Evolutionary conservation across 1,284 basidiomycete species (phyloP).

Genomic region (Grifola frondosa): DNA sequence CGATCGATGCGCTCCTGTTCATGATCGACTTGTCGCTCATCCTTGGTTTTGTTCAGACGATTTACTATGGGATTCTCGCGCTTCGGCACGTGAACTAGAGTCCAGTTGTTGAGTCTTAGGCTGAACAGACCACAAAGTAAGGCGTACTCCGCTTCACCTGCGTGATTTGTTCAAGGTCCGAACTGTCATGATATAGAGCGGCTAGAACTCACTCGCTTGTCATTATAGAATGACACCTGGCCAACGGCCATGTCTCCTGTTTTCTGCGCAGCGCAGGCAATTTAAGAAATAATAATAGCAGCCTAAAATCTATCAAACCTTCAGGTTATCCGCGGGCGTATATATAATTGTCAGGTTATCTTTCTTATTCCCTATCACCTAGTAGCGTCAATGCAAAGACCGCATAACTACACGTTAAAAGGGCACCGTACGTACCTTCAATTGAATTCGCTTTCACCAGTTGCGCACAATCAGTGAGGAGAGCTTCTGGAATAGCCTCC

Average conservation of each 20-base stretch:
- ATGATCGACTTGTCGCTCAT: conserved; percentile 84
- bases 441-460: conserved; percentile 98
- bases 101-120: too few species aligned
- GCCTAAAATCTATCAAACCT: conserved; percentile 47
- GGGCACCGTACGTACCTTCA: conserved; percentile 63
- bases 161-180: not conserved
- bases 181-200: not conserved
- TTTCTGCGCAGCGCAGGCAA: conserved; percentile 56
- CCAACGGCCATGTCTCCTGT: conserved; percentile 96
- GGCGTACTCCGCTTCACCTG: conserved; percentile 75
- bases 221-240: conserved; percentile 91
- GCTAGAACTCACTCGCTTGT: conserved; percentile 64
- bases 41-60: conserved; percentile 92
- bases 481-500: conserved; percentile 81
- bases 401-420: not conserved
- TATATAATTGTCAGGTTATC: conserved; percentile 94
- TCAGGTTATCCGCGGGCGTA: conserved; percentile 87
- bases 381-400: conserved; percentile 4
- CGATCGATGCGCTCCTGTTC: conserved; percentile 86
- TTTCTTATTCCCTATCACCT: conserved; percentile 85
- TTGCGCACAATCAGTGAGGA: conserved; percentile 88
- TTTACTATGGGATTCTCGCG: conserved; percentile 93
- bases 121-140: not conserved
- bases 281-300: not conserved
- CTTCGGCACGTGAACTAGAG: conserved; percentile 73